phyloP scores from a whole-genome alignment of 2,329 filamentous ascomycete species.

The Didymella exigua region DNA sequence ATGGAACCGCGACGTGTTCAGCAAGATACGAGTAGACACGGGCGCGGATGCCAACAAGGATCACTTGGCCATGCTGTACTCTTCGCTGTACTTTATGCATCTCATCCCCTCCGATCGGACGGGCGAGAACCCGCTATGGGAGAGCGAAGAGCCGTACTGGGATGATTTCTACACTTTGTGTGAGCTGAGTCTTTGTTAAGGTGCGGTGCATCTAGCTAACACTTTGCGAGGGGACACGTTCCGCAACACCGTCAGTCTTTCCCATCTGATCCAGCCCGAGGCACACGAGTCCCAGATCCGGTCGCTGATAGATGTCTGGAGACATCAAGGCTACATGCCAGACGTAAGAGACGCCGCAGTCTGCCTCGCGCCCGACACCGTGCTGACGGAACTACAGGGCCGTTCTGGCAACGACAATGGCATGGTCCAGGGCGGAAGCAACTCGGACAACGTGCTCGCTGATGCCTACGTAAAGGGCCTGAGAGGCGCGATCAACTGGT shows the following conservation, averaged over 20 bases:
- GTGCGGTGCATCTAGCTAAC: slow-evolving; percentile 47
- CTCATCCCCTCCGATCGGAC: slow-evolving; percentile 73
- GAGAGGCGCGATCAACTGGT: slow-evolving; percentile 67
- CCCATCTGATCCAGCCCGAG: slow-evolving; percentile 67
- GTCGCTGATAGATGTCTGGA: slow-evolving; percentile 70
- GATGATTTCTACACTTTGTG: slow-evolving; percentile 74
- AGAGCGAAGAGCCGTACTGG: slow-evolving; percentile 69
- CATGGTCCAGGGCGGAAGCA: slow-evolving; percentile 70
- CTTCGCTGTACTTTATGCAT: slow-evolving; percentile 71
- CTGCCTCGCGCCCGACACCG: neutral
- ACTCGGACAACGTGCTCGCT: slow-evolving; percentile 72
- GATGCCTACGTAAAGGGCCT: slow-evolving; percentile 74
- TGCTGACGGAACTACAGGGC: slow-evolving; percentile 16
- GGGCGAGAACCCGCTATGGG: slow-evolving; percentile 72
- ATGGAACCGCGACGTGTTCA: slow-evolving; percentile 60
- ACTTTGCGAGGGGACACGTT: slow-evolving; percentile 71
- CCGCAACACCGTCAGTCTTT: slow-evolving; percentile 60
- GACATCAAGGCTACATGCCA: slow-evolving; percentile 67
- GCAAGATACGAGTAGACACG: slow-evolving; percentile 61
- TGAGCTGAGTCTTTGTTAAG: slow-evolving; percentile 39
- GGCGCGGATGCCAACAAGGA: slow-evolving; percentile 58
- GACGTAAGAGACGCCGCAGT: slow-evolving; percentile 52
- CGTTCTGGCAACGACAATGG: slow-evolving; percentile 72
- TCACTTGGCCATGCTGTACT: slow-evolving; percentile 67
- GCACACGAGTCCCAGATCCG: slow-evolving; percentile 70